Evolutionary conservation across 2,329 filamentous ascomycete species (phyloP).

Genomic region (Sphaceloma murrayae): DNA sequence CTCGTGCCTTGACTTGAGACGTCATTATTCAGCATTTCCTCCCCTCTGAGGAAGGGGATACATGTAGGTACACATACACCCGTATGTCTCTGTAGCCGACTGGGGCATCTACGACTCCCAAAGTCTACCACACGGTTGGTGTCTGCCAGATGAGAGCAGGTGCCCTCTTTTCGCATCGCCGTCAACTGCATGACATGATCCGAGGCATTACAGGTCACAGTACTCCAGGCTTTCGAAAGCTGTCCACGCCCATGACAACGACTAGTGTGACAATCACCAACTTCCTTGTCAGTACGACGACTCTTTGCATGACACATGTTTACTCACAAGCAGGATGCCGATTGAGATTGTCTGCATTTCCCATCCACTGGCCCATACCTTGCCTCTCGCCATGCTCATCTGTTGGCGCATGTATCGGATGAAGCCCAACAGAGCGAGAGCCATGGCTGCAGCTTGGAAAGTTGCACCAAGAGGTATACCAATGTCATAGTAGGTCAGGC

Average conservation of each 20-base stretch:
- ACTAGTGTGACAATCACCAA: neutral
- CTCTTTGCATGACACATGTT: neutral
- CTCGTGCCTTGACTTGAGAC: too few species aligned
- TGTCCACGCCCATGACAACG: conserved; percentile 2
- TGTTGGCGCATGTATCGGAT: conserved; percentile 54
- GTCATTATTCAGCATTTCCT: too few species aligned
- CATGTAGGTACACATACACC: too few species aligned
- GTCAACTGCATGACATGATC: too few species aligned
- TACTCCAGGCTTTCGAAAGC: neutral
- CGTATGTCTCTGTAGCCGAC: too few species aligned
- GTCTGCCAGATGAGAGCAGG: neutral
- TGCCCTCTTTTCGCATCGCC: too few species aligned
- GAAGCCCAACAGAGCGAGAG: conserved; percentile 45
- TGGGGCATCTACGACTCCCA: too few species aligned
- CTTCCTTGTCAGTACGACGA: neutral
- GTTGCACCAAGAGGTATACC: conserved; percentile 50
- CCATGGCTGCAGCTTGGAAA: conserved; percentile 41
- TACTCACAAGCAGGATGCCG: conserved; percentile 42
- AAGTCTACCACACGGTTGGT: too few species aligned
- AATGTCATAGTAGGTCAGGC: conserved; percentile 51
- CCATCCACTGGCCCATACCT: conserved; percentile 49
- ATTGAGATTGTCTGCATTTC: conserved; percentile 44
- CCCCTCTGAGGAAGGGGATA: too few species aligned
- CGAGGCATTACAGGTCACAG: neutral
- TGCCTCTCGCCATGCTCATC: conserved; percentile 48